Base-by-base conservation (phyloP, 208 protist genomes). In the Crithidia fasciculata region DNA sequence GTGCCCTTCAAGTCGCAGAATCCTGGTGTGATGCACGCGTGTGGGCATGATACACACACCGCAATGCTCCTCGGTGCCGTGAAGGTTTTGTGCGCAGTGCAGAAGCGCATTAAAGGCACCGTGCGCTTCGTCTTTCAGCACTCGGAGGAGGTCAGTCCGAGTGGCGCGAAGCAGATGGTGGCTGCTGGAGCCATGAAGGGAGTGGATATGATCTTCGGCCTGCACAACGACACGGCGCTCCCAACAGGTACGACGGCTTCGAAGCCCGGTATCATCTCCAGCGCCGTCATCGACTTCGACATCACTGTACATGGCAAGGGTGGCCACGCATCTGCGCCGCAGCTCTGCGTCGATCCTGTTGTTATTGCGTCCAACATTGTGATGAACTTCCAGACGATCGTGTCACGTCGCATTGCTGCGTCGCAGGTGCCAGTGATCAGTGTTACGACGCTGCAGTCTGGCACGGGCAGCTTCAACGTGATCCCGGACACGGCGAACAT, bases 61-160 rank as follows among this genome's bases (percentile, higher is more conserved):
- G 82, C 86, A 19, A 82, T 79, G 56, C 82, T 91, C 49, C 70
- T 88, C 40, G 82, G 81, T 6, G 83, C 86, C 2, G 78, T 77
- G 19, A 85, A 86, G 74, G 68, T 89, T 39, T 70, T 89, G 40
- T 77, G 74, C 39, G 72, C 58, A 16, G 66, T 84, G 66, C 69
- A 72, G 63, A 71, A 83, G 15, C 71, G 76, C 54, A 84, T 92
- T 62, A 60, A 79, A 39, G 87, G 87, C 65, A 86, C 84, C 12
- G 84, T 92, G 50, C 87, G 87, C 41, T 92, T 92, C 66, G 71
- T 92, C 36, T 92, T 92, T 59, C 87, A 92, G 78, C 87, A 84
- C 76, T 78, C 87, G 0, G 87, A 92, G 77, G 84, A 92, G 60
- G 73, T 83, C 19, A 67, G 58, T 50, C 82, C 83, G 10, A 80